Conservation (phyloP, 2,329 filamentous ascomycete genomes). For the Fusarium robinianum region DNA sequence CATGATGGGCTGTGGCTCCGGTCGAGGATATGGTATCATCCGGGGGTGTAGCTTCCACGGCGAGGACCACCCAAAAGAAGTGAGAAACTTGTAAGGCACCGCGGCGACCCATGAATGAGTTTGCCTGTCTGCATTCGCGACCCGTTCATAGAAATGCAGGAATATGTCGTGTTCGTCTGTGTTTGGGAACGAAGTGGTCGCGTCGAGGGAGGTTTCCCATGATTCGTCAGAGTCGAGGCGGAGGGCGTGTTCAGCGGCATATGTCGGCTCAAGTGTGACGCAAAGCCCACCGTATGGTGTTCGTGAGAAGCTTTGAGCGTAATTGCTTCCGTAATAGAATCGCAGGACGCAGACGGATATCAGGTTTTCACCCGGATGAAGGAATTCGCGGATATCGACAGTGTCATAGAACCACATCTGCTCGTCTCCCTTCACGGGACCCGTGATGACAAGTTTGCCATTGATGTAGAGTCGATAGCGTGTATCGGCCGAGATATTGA, state of each 20-base stretch:
- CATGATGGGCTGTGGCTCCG: not conserved
- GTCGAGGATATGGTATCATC: not conserved
- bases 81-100: not conserved
- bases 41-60: slow-evolving; percentile 2
- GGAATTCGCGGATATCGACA: not conserved
- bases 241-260: not conserved
- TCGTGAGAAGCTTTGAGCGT: not conserved
- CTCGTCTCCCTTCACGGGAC: slow-evolving; percentile 2
- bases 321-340: not conserved
- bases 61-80: not conserved
- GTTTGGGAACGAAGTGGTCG: slow-evolving; percentile 6
- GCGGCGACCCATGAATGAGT: slow-evolving; percentile 3
- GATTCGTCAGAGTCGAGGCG: not conserved
- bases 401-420: slow-evolving; percentile 4
- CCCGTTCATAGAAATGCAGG: slow-evolving; percentile 21
- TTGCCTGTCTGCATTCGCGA: not conserved
- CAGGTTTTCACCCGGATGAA: not conserved
- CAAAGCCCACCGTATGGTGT: not conserved
- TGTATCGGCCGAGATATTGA: not conserved
- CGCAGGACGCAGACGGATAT: not conserved
- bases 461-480: slow-evolving; percentile 1
- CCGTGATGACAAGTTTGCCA: not conserved
- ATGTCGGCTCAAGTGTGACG: not conserved
- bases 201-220: slow-evolving; percentile 18
- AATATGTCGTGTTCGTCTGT: slow-evolving; percentile 23